These are phyloP conservation scores for Cardamine resedifolia DNA, from an alignment of 345 rosid genomes.

Conservation along the genomic window DNA sequence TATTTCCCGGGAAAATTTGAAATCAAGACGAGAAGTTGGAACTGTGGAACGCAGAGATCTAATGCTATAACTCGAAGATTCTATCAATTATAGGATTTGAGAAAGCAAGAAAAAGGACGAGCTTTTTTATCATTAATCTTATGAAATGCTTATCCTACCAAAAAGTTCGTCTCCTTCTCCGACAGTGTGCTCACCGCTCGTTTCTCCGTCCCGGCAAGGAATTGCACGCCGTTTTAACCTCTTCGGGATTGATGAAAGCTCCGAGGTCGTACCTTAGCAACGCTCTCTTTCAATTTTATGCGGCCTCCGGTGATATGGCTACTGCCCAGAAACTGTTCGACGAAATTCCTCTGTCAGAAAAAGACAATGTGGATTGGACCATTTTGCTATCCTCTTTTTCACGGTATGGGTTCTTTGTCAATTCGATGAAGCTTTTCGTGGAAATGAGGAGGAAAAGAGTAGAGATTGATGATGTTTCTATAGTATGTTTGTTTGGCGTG, in stretches of 20 bases:
- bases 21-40: slow-evolving; percentile 1
- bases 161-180: slow-evolving; percentile 56
- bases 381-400: slow-evolving; percentile 55
- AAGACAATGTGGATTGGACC: slow-evolving; percentile 75
- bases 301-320: slow-evolving; percentile 39
- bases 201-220: slow-evolving; percentile 49
- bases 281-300: slow-evolving; percentile 57
- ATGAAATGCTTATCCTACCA: slow-evolving; percentile 40
- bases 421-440: slow-evolving; percentile 46
- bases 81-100: not conserved
- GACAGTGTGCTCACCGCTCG: slow-evolving; percentile 48
- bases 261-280: slow-evolving; percentile 57
- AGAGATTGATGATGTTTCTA: slow-evolving; percentile 56
- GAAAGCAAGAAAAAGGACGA: not conserved
- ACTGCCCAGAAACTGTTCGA: slow-evolving; percentile 66
- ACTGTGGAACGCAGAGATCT: not conserved
- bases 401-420: slow-evolving; percentile 27
- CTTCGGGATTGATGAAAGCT: slow-evolving; percentile 43
- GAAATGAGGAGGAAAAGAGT: slow-evolving; percentile 46
- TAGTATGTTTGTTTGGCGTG: slow-evolving; percentile 55
- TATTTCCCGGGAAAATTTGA: not conserved
- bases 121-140: slow-evolving; percentile 15
- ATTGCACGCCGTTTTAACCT: slow-evolving; percentile 60
- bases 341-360: slow-evolving; percentile 58
- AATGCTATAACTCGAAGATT: not conserved